These are phyloP conservation scores for Citeromyces matritensis DNA, from an alignment of 805 yeast species.

Conservation along the genomic window DNA sequence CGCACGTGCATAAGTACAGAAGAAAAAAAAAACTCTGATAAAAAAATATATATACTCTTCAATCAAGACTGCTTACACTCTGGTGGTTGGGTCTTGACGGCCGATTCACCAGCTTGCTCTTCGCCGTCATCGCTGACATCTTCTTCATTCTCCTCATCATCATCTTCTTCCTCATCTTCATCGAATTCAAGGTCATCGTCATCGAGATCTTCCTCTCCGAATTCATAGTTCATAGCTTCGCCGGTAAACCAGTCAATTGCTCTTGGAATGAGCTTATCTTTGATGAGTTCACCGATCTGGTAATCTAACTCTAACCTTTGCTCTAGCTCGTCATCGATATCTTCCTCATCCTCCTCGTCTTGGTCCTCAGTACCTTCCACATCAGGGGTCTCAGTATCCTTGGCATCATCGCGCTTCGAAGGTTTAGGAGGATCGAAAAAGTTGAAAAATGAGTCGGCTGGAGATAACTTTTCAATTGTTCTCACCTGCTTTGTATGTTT, in stretches of 20 bases:
- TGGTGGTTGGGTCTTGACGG: constrained; percentile 46
- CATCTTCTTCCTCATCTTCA: constrained; percentile 47
- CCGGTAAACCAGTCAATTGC: constrained; percentile 99
- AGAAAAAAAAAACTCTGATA: background rate
- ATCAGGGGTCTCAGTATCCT: constrained; percentile 35
- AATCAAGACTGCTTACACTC: constrained; percentile 47
- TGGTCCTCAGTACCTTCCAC: constrained; percentile 23
- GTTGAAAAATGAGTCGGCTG: constrained; percentile 90
- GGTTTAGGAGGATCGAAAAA: constrained; percentile 90
- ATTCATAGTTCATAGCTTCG: constrained; percentile 74
- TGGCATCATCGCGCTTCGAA: constrained; percentile 22
- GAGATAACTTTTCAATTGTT: constrained; percentile 86
- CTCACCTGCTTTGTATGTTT: constrained; percentile 93
- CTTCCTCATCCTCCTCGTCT: constrained; percentile 33
- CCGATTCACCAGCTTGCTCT: constrained; percentile 17
- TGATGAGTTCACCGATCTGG: constrained; percentile 90
- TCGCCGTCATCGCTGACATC: constrained; percentile 37
- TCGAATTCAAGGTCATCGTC: constrained; percentile 48
- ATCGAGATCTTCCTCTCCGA: constrained; percentile 32
- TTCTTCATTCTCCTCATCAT: constrained; percentile 48
- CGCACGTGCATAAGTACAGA: background rate
- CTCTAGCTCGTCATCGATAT: constrained; percentile 62
- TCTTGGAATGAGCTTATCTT: constrained; percentile 90
- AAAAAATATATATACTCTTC: background rate
- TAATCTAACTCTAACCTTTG: constrained; percentile 82